These are phyloP conservation scores for Chaetomium cochliodes DNA, from an alignment of 495 filamentous ascomycete genomes.

Conservation along the genomic window DNA sequence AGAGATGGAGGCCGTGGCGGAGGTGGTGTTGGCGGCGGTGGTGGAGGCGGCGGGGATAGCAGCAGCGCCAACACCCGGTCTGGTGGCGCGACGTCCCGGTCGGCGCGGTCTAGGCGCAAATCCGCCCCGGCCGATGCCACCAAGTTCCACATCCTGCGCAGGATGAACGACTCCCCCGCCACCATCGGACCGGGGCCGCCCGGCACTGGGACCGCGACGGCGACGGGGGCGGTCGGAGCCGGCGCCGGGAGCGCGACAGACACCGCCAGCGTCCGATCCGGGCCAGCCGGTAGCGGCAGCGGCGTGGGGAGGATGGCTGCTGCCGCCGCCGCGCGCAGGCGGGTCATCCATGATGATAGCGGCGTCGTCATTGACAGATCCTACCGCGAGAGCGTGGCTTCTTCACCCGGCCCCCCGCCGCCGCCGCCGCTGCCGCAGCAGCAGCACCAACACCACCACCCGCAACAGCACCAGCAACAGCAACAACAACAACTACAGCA, in stretches of 20 bases:
- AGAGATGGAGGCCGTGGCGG: neutral
- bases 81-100: neutral
- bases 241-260: slow-evolving; percentile 13
- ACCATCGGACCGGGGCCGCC: too few species aligned
- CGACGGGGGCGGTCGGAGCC: too few species aligned
- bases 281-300: neutral
- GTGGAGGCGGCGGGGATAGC: neutral
- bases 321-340: neutral
- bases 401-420: slow-evolving; percentile 17
- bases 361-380: slow-evolving; percentile 34
- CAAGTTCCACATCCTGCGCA: slow-evolving; percentile 23
- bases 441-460: too few species aligned
- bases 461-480: neutral
- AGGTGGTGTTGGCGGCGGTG: neutral
- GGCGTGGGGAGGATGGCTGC: neutral
- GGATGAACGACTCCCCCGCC: slow-evolving; percentile 13
- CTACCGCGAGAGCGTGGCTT: slow-evolving; percentile 39
- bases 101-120: slow-evolving; percentile 19
- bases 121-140: slow-evolving; percentile 31
- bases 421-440: too few species aligned
- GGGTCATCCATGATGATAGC: slow-evolving; percentile 21
- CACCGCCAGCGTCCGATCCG: neutral
- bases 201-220: too few species aligned
- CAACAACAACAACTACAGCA: neutral
- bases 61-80: neutral